Base-by-base conservation (phyloP, 2,329 filamentous ascomycete genomes). In the Fusarium proliferatum region DNA sequence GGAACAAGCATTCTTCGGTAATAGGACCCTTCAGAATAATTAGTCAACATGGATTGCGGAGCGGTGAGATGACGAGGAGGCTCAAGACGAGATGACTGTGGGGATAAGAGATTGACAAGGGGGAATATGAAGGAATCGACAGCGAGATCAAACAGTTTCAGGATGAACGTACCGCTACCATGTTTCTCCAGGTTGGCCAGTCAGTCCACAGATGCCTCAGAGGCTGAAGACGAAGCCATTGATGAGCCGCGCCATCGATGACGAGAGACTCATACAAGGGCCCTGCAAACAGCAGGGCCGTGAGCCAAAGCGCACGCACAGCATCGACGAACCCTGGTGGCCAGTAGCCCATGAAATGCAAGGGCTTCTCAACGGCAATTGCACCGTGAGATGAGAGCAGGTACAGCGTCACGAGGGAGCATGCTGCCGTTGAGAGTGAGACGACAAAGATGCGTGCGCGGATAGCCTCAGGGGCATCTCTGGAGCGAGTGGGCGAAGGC, bases 1-100 rank as follows among this genome's bases (percentile, higher is more conserved):
- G 93, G 86, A 98, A 99, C 77, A 98, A 92, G 68, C 97, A 86
- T 83, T 99, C 96, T 84, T 99, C 96, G 16, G 95, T 97, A 61
- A 96, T 85, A 2, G 96, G 95, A 41, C 94, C 95, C 92, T 93
- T 72, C 53, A 39, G 57, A 65, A 57, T 28, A 56, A 67, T 63
- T 58, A 69, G 62, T 34, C 38, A 55, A 69, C 52, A 66, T 60
- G 53, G 42, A 28, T 64, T 42, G 49, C 72, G 58, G 76, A 71
- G 76, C 73, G 76, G 74, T 76, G 72, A 76, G 36, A 66, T 70
- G 55, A 53, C 23, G 23, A 64, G 41, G 67, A 72, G 67, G 75
- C 72, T 69, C 46, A 62, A 61, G 55, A 61, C 61, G 64, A 75
- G 61, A 71, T 55, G 45, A 69, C 42, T 72, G 71, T 72, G 72